phyloP scores from a whole-genome alignment of 2,329 filamentous ascomycete genomes.

The Ophiostoma quercus region DNA sequence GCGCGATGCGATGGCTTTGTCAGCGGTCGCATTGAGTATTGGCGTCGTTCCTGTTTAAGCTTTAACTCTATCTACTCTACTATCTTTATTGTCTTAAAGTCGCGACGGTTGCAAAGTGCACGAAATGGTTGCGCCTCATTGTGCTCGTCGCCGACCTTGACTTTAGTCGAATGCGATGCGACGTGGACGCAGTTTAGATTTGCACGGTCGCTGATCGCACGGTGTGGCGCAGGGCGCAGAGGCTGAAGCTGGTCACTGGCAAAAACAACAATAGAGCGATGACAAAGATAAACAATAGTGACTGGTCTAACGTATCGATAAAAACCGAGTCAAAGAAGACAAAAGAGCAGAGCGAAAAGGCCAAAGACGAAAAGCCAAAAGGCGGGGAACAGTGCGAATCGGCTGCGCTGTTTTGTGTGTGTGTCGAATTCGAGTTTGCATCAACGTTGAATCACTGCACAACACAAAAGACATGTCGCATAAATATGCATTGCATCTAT shows the following conservation, averaged over 20 bases:
- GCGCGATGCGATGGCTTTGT: not conserved
- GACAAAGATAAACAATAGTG: not conserved
- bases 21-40: not conserved
- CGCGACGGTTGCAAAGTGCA: not conserved
- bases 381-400: constrained; percentile 12
- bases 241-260: not conserved
- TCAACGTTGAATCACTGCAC: not conserved
- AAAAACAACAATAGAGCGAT: too few species aligned
- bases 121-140: not conserved
- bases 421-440: too few species aligned
- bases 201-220: not conserved
- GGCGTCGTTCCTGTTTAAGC: not conserved
- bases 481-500: not conserved
- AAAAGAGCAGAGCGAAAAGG: not conserved
- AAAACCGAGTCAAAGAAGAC: not conserved
- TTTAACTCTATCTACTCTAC: not conserved
- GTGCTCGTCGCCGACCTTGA: not conserved
- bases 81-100: too few species aligned
- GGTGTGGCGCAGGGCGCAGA: constrained; percentile 7
- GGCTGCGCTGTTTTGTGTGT: not conserved
- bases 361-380: constrained; percentile 5
- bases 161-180: not conserved
- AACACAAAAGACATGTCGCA: not conserved
- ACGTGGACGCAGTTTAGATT: not conserved
- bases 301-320: not conserved